Conservation (phyloP, 2,329 filamentous ascomycete species). For the Stemphylium lycopersici region DNA sequence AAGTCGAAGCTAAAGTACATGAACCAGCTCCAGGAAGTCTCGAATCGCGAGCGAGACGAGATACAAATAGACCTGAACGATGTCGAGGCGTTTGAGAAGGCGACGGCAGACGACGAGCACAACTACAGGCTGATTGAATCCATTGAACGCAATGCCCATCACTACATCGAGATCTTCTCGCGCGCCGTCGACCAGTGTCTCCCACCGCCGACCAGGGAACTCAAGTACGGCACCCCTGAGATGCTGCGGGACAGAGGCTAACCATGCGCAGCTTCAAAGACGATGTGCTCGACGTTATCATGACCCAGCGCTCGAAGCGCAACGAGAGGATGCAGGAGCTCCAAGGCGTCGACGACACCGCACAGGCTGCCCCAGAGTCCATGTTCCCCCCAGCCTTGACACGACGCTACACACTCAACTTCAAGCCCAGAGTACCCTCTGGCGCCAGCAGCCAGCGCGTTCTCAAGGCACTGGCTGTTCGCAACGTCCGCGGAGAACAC, state of each 20-base stretch:
- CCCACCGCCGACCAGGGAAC: slow-evolving; percentile 76
- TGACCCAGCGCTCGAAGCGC: slow-evolving; percentile 85
- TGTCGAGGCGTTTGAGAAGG: slow-evolving; percentile 76
- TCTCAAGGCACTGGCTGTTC: slow-evolving; percentile 78
- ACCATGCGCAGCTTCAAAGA: slow-evolving; percentile 80
- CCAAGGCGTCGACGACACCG: slow-evolving; percentile 54
- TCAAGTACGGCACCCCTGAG: slow-evolving; percentile 64
- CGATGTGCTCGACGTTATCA: slow-evolving; percentile 94
- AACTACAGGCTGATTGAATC: slow-evolving; percentile 75
- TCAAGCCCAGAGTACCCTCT: slow-evolving; percentile 85
- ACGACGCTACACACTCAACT: slow-evolving; percentile 91
- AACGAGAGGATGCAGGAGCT: slow-evolving; percentile 73
- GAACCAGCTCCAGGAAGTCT: slow-evolving; percentile 82
- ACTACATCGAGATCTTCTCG: slow-evolving; percentile 92
- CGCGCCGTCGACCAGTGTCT: slow-evolving; percentile 86
- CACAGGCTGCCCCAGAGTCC: slow-evolving; percentile 70
- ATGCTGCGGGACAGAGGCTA: slow-evolving; percentile 15
- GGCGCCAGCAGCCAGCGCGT: slow-evolving; percentile 66
- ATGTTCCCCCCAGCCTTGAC: slow-evolving; percentile 92
- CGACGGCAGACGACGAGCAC: slow-evolving; percentile 64
- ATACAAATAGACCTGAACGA: slow-evolving; percentile 91
- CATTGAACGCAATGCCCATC: slow-evolving; percentile 88
- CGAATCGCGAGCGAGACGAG: slow-evolving; percentile 78
- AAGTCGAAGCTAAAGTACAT: slow-evolving; percentile 82
- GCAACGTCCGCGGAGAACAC: slow-evolving; percentile 90